These are phyloP conservation scores for Brassica carinata DNA, from an alignment of 345 rosid genomes.

Conservation along the genomic window DNA sequence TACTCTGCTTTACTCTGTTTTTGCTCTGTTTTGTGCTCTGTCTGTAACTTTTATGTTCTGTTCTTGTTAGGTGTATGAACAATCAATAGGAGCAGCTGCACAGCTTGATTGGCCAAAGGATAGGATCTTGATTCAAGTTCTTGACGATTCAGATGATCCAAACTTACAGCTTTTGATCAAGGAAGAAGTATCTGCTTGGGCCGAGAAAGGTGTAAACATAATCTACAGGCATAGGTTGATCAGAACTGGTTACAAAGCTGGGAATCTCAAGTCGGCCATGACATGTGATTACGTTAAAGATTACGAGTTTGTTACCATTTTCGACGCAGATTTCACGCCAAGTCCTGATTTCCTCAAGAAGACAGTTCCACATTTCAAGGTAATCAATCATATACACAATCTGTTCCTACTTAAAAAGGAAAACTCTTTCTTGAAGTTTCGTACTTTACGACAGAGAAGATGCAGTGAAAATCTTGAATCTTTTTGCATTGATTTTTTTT, in stretches of 20 bases:
- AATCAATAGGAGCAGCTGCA: not conserved
- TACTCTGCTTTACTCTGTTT: not conserved
- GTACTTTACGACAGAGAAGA: not conserved
- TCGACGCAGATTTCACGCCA: not conserved
- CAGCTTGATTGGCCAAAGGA: not conserved
- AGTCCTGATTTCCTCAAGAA: conserved; percentile 2
- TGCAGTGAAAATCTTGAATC: not conserved
- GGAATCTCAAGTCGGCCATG: not conserved
- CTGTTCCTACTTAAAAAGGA: not conserved
- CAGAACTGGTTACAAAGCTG: conserved; percentile 1
- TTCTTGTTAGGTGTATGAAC: not conserved
- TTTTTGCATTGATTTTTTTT: not conserved
- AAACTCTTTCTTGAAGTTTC: not conserved
- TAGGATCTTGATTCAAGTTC: not conserved
- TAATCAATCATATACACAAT: not conserved
- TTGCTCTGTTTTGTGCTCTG: not conserved
- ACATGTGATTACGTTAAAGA: not conserved
- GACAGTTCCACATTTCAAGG: not conserved
- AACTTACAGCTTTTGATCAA: not conserved
- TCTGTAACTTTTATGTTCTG: not conserved
- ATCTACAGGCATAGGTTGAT: not conserved
- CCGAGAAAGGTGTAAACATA: not conserved
- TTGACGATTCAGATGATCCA: not conserved
- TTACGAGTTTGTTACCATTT: not conserved
- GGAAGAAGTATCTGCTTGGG: not conserved